Conservation (phyloP, 129 eudicot genomes). For the Escallonia rubra region DNA sequence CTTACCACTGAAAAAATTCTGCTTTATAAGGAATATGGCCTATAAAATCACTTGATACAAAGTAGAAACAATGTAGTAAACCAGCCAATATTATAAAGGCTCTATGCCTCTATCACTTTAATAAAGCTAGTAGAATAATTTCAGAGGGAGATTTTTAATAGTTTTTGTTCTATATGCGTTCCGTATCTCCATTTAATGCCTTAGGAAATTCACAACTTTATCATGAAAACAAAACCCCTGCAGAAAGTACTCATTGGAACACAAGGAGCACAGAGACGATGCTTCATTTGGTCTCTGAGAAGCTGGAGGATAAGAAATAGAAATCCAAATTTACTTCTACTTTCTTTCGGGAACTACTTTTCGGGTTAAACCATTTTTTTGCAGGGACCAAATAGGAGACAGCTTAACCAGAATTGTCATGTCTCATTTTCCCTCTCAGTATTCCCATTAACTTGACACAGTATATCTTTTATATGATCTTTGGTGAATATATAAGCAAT, state of each 20-base stretch:
- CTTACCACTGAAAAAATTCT: constrained; percentile 3
- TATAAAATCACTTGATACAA: not conserved
- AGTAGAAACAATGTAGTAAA: not conserved
- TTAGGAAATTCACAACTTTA: not conserved
- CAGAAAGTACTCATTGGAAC: not conserved
- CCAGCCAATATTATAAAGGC: not conserved
- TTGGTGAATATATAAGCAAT: too few species aligned
- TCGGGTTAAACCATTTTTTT: too few species aligned
- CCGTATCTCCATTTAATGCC: not conserved
- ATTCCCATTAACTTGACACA: too few species aligned
- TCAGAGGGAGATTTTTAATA: not conserved
- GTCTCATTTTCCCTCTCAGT: too few species aligned
- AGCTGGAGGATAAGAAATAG: not conserved
- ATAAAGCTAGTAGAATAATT: not conserved
- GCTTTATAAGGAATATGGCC: not conserved
- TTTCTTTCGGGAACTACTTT: not conserved
- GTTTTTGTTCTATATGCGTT: not conserved
- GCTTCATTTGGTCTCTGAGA: not conserved
- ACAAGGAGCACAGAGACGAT: not conserved
- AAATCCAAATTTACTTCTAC: not conserved
- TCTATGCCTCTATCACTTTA: not conserved
- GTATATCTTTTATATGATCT: too few species aligned
- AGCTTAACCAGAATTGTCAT: too few species aligned
- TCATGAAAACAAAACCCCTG: not conserved
- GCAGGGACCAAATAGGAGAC: too few species aligned